Conservation (phyloP, 108 stramenopile species). For the Skeletonema menzelii region DNA sequence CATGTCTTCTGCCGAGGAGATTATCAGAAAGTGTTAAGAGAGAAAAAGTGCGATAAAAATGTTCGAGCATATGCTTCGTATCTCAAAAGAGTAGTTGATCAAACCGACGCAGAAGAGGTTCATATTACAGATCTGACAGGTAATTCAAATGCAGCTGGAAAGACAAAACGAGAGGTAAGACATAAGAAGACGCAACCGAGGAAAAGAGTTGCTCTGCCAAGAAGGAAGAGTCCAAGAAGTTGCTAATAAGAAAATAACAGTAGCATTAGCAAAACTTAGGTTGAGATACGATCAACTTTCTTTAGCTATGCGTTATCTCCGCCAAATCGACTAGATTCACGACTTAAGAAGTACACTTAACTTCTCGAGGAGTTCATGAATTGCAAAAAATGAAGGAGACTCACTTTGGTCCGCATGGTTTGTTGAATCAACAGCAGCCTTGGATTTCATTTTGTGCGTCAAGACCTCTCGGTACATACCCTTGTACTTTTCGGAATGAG, state of each 20-base stretch:
- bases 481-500: constrained; percentile 50
- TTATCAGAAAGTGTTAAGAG: neutral
- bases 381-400: constrained; percentile 10
- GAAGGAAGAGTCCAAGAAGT: neutral
- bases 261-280: neutral
- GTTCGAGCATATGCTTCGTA: neutral
- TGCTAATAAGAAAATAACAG: neutral
- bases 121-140: neutral
- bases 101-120: neutral
- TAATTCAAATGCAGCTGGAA: neutral
- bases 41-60: neutral
- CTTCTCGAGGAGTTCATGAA: neutral
- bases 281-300: neutral
- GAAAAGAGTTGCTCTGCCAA: neutral
- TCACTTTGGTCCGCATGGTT: neutral
- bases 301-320: neutral
- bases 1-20: neutral
- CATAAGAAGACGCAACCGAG: neutral
- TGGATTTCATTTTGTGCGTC: constrained; percentile 51
- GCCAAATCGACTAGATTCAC: too few species aligned
- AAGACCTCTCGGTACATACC: constrained; percentile 63
- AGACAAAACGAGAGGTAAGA: neutral
- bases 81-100: neutral
- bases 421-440: neutral
- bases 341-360: neutral